Evolutionary conservation across 2,329 filamentous ascomycete genomes (phyloP).

Genomic region (Nothopassalora personata): DNA sequence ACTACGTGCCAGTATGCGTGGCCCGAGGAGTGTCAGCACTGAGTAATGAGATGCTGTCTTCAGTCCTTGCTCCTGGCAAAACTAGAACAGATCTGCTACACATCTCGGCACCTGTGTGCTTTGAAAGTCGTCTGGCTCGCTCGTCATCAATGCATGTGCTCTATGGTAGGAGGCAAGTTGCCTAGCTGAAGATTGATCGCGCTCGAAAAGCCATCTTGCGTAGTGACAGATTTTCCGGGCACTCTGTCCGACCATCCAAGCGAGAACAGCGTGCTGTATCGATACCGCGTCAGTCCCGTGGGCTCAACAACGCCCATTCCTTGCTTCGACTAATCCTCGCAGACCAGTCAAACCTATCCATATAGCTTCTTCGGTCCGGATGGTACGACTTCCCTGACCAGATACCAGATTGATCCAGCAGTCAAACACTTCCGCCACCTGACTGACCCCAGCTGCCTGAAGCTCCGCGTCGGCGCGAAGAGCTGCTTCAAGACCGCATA

Average conservation of each 20-base stretch:
- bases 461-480: conserved; percentile 58
- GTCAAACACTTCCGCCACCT: conserved; percentile 69
- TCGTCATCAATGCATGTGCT: not conserved
- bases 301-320: conserved; percentile 11
- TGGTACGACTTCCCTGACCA: conserved; percentile 73
- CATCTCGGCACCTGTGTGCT: not conserved
- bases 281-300: not conserved
- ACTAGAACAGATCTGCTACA: not conserved
- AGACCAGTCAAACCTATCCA: conserved; percentile 69
- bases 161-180: not conserved
- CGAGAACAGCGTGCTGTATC: not conserved
- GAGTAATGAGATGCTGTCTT: not conserved
- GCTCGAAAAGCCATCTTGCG: not conserved
- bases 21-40: not conserved
- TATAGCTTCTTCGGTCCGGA: conserved; percentile 77
- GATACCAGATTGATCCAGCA: conserved; percentile 78
- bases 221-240: not conserved
- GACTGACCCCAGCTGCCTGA: conserved; percentile 57
- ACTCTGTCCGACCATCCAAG: not conserved
- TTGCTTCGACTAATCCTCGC: conserved; percentile 39
- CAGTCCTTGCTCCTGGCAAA: not conserved
- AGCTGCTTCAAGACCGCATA: conserved; percentile 72
- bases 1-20: not conserved
- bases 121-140: not conserved
- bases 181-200: not conserved